A percentile compares a stretch with the other conserved stretches of the same genome.
These are phyloP conservation scores for Phytophthora megakarya DNA, from an alignment of 352 stramenopile species.

Conservation along the genomic window DNA sequence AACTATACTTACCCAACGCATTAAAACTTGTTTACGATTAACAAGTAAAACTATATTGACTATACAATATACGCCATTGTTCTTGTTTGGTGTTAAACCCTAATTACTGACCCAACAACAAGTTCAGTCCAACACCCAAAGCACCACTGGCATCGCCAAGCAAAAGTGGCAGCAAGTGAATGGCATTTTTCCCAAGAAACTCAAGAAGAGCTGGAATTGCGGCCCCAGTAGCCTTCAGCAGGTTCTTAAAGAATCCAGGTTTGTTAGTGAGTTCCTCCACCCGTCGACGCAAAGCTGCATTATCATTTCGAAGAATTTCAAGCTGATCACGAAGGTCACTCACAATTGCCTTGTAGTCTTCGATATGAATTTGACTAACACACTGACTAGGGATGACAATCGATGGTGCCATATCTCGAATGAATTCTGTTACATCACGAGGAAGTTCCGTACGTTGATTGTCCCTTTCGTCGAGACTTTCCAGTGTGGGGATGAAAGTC, in stretches of 20 bases:
- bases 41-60: no score
- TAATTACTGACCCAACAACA: no score
- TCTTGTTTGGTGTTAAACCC: no score
- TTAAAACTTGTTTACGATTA: no score
- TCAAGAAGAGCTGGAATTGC: not conserved
- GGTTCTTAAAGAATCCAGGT: not conserved
- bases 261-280: not conserved
- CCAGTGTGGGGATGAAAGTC: slow-evolving; percentile 21
- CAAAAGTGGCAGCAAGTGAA: not conserved
- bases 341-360: not conserved
- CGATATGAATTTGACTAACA: not conserved
- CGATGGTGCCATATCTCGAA: not conserved
- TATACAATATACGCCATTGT: no score
- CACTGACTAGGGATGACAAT: not conserved
- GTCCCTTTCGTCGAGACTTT: not conserved
- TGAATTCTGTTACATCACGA: not conserved
- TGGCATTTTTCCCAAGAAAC: not conserved
- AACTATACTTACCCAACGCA: no score
- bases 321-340: not conserved
- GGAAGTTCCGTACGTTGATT: not conserved
- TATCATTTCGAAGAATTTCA: not conserved
- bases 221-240: not conserved
- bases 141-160: not conserved
- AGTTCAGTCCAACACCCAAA: not conserved
- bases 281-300: not conserved